These are phyloP conservation scores for Boeremia lycopersici DNA, from an alignment of 2,329 filamentous ascomycete genomes.

Conservation along the genomic window DNA sequence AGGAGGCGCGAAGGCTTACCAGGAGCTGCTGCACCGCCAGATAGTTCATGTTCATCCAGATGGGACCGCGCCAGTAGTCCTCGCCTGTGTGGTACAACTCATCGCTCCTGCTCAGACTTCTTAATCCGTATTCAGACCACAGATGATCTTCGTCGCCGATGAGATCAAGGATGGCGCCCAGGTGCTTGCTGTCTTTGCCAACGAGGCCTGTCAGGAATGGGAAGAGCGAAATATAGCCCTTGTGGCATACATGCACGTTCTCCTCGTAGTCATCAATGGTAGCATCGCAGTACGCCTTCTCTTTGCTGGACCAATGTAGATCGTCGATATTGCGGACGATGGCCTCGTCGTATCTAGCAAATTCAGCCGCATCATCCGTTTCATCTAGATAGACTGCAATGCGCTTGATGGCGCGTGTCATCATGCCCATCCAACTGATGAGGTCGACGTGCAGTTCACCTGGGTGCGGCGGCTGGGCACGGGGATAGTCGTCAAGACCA, in stretches of 20 bases:
- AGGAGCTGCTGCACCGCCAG: conserved; percentile 77
- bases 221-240: conserved; percentile 92
- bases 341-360: conserved; percentile 72
- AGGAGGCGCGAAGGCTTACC: conserved; percentile 52
- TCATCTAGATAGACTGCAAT: conserved; percentile 79
- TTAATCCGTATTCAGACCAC: conserved; percentile 88
- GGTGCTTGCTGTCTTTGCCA: conserved; percentile 71
- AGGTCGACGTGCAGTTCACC: conserved; percentile 95
- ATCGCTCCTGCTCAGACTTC: conserved; percentile 84
- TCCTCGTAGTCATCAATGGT: conserved; percentile 97
- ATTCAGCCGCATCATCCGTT: conserved; percentile 75
- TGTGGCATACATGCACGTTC: conserved; percentile 87
- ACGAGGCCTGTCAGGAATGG: conserved; percentile 88
- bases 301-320: conserved; percentile 85
- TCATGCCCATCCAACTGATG: conserved; percentile 96
- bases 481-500: conserved; percentile 94
- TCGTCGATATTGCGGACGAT: conserved; percentile 88
- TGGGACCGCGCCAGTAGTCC: conserved; percentile 95
- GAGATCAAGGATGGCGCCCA: conserved; percentile 77
- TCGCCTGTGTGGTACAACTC: conserved; percentile 86
- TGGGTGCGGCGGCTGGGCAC: conserved; percentile 89
- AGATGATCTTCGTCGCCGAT: conserved; percentile 81
- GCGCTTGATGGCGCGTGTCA: conserved; percentile 82
- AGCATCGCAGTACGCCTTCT: conserved; percentile 88
- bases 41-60: conserved; percentile 99